These are phyloP conservation scores for Botrytis paeoniae DNA, from an alignment of 2,329 filamentous ascomycete genomes.

Conservation along the genomic window DNA sequence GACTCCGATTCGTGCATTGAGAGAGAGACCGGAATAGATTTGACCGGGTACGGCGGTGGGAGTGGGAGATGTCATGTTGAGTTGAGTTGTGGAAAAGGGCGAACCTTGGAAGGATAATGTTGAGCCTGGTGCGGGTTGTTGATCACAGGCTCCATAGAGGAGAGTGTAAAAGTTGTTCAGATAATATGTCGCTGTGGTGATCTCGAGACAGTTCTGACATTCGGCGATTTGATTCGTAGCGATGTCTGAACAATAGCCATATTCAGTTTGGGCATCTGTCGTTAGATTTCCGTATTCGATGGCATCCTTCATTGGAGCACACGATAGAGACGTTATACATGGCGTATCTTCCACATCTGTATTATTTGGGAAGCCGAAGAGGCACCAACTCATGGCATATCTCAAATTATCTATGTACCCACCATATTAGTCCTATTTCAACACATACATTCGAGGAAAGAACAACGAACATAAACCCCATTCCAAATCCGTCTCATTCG, in stretches of 20 bases:
- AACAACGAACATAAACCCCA: constrained; percentile 52
- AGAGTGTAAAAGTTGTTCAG: constrained; percentile 52
- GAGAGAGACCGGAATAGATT: constrained; percentile 41
- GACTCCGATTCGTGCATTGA: constrained; percentile 58
- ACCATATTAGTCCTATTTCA: not conserved
- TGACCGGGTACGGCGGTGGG: constrained; percentile 36
- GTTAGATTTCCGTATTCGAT: constrained; percentile 51
- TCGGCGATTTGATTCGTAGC: constrained; percentile 41
- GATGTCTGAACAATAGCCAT: constrained; percentile 55
- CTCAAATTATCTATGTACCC: constrained; percentile 52
- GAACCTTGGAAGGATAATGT: constrained; percentile 51
- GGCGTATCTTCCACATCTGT: constrained; percentile 42
- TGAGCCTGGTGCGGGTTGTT: constrained; percentile 47
- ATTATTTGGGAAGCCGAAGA: constrained; percentile 50
- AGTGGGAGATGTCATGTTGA: constrained; percentile 52
- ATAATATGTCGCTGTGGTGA: constrained; percentile 40
- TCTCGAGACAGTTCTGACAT: constrained; percentile 49
- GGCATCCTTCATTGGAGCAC: constrained; percentile 47
- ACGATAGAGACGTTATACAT: constrained; percentile 54
- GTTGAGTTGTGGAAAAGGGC: constrained; percentile 48
- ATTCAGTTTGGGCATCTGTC: constrained; percentile 42
- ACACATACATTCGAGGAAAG: not conserved
- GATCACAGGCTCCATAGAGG: constrained; percentile 50
- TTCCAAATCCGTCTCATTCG: constrained; percentile 51
- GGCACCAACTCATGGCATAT: constrained; percentile 53